Evolutionary conservation across 495 filamentous ascomycete species (phyloP).

Genomic region (Xylaria telfairii): DNA sequence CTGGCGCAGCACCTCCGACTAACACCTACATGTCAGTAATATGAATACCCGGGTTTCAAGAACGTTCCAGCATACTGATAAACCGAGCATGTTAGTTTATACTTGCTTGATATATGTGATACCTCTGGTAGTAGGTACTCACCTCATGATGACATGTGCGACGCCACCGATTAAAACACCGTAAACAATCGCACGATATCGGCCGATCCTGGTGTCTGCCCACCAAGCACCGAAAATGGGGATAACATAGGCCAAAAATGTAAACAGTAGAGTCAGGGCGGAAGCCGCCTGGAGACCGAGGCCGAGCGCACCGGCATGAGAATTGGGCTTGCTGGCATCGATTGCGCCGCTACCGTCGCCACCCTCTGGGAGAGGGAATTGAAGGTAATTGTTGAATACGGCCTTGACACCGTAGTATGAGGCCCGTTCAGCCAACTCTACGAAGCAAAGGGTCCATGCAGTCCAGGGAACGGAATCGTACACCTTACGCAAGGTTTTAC

Average conservation of each 20-base stretch:
- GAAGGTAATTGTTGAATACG: slow-evolving; percentile 58
- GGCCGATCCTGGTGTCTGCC: slow-evolving; percentile 54
- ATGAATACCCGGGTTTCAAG: too few relatives aligned
- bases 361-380: slow-evolving; percentile 55
- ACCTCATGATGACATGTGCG: slow-evolving; percentile 52
- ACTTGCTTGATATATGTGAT: background rate
- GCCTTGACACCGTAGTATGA: slow-evolving; percentile 56
- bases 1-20: slow-evolving; percentile 59
- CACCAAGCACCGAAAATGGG: slow-evolving; percentile 56
- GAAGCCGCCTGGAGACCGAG: slow-evolving; percentile 59
- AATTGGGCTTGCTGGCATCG: slow-evolving; percentile 34
- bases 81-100: background rate
- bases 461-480: slow-evolving; percentile 48
- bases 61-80: slow-evolving; percentile 1
- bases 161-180: slow-evolving; percentile 61
- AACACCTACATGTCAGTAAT: slow-evolving; percentile 30
- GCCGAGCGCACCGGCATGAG: slow-evolving; percentile 39
- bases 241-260: slow-evolving; percentile 58
- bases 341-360: slow-evolving; percentile 50
- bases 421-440: slow-evolving; percentile 57
- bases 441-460: slow-evolving; percentile 53
- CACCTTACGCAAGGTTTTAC: slow-evolving; percentile 53
- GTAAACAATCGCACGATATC: slow-evolving; percentile 59
- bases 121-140: background rate
- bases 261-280: slow-evolving; percentile 56